Evolutionary conservation across 78 protist species (phyloP).

Genomic region (Dictyostelium firmibasis): DNA sequence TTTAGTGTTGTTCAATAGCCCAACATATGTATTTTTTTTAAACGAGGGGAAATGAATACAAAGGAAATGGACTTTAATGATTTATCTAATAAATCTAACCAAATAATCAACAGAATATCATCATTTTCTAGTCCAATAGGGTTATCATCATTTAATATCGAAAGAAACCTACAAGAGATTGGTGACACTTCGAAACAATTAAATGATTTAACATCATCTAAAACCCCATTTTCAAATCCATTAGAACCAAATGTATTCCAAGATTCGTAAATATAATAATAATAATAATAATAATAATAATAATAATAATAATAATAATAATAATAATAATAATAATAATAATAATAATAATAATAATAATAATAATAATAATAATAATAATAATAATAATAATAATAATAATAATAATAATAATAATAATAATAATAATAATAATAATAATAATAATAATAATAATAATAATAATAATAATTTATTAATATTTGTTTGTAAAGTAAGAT

Average conservation of each 20-base stretch:
- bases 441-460: too few relatives aligned
- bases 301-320: too few relatives aligned
- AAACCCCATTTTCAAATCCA: neutral
- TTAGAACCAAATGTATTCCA: neutral
- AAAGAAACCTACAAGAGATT: slow-evolving; percentile 58
- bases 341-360: too few relatives aligned
- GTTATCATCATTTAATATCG: slow-evolving; percentile 25
- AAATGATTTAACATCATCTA: slow-evolving; percentile 47
- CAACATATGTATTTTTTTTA: too few relatives aligned
- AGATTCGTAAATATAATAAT: neutral
- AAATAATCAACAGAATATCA: slow-evolving; percentile 28
- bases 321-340: too few relatives aligned
- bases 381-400: too few relatives aligned
- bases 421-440: too few relatives aligned
- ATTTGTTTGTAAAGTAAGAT: too few relatives aligned
- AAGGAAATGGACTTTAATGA: slow-evolving; percentile 38
- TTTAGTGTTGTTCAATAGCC: neutral
- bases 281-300: too few relatives aligned
- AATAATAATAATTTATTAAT: too few relatives aligned
- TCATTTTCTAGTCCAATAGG: slow-evolving; percentile 25
- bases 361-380: neutral
- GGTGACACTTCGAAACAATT: slow-evolving; percentile 38
- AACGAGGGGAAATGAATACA: neutral
- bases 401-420: too few relatives aligned
- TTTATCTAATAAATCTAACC: slow-evolving; percentile 30